Evolutionary conservation across 164 flowering plant genomes (phyloP).

Genomic region (Chimonanthus salicifolius): DNA sequence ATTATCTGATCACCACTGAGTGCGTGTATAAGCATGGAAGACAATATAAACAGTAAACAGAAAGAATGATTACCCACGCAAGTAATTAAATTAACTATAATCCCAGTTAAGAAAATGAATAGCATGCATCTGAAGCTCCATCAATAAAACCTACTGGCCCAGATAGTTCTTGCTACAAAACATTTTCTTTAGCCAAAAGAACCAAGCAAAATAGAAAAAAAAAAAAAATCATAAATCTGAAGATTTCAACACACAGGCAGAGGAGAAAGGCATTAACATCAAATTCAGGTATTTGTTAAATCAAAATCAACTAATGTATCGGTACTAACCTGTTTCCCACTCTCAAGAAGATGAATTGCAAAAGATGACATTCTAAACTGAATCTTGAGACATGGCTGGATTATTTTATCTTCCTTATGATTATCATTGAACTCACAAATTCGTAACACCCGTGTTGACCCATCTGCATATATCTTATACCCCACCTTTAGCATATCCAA

Average conservation of each 20-base stretch:
- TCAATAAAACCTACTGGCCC: background rate
- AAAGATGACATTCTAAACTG: constrained; percentile 51
- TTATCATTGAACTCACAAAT: constrained; percentile 53
- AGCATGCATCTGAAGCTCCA: background rate
- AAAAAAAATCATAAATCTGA: background rate
- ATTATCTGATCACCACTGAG: background rate
- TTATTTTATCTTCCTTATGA: constrained; percentile 24
- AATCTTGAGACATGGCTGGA: constrained; percentile 42
- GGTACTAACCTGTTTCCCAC: constrained; percentile 44
- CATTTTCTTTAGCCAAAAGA: background rate
- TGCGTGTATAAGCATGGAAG: background rate
- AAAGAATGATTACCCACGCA: background rate
- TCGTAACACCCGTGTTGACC: constrained; percentile 70
- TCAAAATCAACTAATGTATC: background rate
- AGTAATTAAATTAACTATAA: background rate
- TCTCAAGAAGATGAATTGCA: constrained; percentile 58
- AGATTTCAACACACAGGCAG: background rate
- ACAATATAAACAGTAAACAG: background rate
- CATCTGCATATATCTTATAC: constrained; percentile 85
- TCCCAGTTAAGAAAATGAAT: background rate
- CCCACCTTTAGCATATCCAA: constrained; percentile 54
- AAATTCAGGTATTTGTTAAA: background rate
- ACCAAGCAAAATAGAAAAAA: background rate
- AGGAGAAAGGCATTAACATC: background rate
- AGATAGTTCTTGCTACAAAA: background rate